phyloP scores from a whole-genome alignment of 129 eudicot genomes.

The Flaveria bidentis region DNA sequence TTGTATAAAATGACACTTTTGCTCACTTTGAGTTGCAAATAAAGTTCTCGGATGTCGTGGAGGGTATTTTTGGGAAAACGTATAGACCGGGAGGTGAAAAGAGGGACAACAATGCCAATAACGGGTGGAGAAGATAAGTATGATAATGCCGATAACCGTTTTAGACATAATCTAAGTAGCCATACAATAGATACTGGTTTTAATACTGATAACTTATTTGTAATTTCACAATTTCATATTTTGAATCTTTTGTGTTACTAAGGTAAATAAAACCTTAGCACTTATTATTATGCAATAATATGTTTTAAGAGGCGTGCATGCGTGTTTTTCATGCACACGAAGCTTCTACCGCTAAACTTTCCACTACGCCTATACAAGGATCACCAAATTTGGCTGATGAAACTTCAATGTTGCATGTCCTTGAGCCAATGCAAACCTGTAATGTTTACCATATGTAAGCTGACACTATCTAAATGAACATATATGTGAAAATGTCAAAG shows the following conservation, averaged over 20 bases:
- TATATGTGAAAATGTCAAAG: conserved; percentile 11
- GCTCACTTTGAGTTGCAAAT: conserved; percentile 66
- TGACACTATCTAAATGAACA: neutral
- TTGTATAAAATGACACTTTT: conserved; percentile 48
- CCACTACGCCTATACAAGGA: conserved; percentile 64
- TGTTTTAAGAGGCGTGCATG: neutral
- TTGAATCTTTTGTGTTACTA: conserved; percentile 2
- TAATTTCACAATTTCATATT: conserved; percentile 7
- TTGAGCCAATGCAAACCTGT: conserved; percentile 89
- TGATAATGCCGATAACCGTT: conserved; percentile 41
- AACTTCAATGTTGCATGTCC: conserved; percentile 69
- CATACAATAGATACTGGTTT: no score
- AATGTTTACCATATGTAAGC: conserved; percentile 11
- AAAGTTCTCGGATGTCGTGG: conserved; percentile 53
- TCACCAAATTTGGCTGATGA: conserved; percentile 64
- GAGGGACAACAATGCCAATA: conserved; percentile 59
- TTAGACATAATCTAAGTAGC: conserved; percentile 18
- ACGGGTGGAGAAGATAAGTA: conserved; percentile 73
- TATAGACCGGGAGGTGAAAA: conserved; percentile 46
- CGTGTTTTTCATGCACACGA: conserved; percentile 49
- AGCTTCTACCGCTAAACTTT: conserved; percentile 88
- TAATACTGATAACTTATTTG: neutral
- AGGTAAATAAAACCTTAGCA: conserved; percentile 10
- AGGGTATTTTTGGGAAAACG: conserved; percentile 64
- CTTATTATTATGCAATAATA: conserved; percentile 21